These are phyloP conservation scores for Trichoderma sp. DNA, from an alignment of 2,329 filamentous ascomycete species.

Conservation along the genomic window DNA sequence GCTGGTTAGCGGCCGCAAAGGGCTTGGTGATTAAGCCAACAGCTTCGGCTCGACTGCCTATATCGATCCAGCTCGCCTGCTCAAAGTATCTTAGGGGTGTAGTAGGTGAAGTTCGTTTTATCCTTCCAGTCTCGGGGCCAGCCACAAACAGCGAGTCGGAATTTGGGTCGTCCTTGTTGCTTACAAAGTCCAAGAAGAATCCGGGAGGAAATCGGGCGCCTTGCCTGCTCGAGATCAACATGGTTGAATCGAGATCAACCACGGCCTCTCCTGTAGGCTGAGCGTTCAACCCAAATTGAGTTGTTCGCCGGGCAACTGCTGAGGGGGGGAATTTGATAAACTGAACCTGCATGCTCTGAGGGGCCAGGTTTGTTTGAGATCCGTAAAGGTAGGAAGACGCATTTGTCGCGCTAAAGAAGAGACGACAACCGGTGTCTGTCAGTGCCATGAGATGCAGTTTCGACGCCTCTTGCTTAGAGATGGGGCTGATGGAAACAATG, in stretches of 20 bases:
- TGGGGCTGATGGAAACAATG: conserved; percentile 82
- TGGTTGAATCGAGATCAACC: conserved; percentile 48
- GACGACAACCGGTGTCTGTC: conserved; percentile 83
- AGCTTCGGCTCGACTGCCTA: conserved; percentile 71
- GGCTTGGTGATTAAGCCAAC: conserved; percentile 73
- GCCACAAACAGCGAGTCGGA: conserved; percentile 76
- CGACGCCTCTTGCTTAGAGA: conserved; percentile 72
- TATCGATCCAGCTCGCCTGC: conserved; percentile 72
- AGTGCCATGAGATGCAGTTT: conserved; percentile 87
- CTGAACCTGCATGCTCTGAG: conserved; percentile 96
- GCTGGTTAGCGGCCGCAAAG: conserved; percentile 65
- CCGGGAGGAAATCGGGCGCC: conserved; percentile 74
- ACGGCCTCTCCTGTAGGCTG: conserved; percentile 37
- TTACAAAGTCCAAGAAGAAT: conserved; percentile 83
- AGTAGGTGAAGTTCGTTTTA: conserved; percentile 57
- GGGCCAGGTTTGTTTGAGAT: conserved; percentile 60
- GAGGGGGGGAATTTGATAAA: conserved; percentile 89
- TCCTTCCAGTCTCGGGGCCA: conserved; percentile 82
- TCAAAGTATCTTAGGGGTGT: conserved; percentile 66
- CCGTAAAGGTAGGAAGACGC: conserved; percentile 65
- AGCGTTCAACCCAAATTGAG: conserved; percentile 24
- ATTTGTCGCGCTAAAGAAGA: conserved; percentile 88
- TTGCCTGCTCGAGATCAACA: conserved; percentile 48
- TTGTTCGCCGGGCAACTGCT: conserved; percentile 29
- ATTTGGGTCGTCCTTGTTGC: conserved; percentile 57